Evolutionary conservation across 1,139 yeast species (phyloP), one percentile per base, ranked within the genome.

Genomic region (Scheffersomyces lignicola): DNA sequence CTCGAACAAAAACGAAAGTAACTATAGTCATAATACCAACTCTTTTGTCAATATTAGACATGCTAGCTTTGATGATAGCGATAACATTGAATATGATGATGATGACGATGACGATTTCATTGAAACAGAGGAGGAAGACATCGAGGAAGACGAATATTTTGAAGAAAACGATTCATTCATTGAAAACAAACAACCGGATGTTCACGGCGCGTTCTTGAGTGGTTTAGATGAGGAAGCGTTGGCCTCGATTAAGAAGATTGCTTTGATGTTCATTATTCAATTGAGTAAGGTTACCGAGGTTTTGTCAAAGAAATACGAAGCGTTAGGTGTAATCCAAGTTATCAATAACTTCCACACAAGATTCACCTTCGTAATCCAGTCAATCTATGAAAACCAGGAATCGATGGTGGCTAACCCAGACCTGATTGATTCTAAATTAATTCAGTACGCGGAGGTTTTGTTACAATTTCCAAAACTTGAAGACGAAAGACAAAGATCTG

Each of bases 271-370:
- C 39, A 54, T 75, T 30, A 59, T 67, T 35, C 71, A 73, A 27
- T 61, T 78, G 30, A 51, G 66, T 34, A 62, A 64, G 36, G 73
- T 76, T 20, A 74, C 83, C 3, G 82, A 78, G 38, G 80, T 78
- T 3, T 58, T 79, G 29, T 57, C 72, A 21, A 74, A 73, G 43
- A 80, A 80, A 51, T 76, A 78, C 49, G 67, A 73, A 36, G 54
- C 49, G 7, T 52, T 67, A 29, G 75, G 76, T 2, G 75, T 67
- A 7, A 59, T 65, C 24, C 72, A 64, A 34, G 69, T 68, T 4
- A 49, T 65, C 18, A 53, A 56, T 34, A 65, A 64, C 42, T 65
- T 64, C 48, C 60, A 54, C 35, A 45, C 51, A 14, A 49, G 63
- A 26, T 52, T 48, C 41, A 43, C 48, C 34, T 51, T 48, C 33